Base-by-base conservation (phyloP, 1,139 yeast genomes). In the Yamadazyma atmosphaerica region DNA sequence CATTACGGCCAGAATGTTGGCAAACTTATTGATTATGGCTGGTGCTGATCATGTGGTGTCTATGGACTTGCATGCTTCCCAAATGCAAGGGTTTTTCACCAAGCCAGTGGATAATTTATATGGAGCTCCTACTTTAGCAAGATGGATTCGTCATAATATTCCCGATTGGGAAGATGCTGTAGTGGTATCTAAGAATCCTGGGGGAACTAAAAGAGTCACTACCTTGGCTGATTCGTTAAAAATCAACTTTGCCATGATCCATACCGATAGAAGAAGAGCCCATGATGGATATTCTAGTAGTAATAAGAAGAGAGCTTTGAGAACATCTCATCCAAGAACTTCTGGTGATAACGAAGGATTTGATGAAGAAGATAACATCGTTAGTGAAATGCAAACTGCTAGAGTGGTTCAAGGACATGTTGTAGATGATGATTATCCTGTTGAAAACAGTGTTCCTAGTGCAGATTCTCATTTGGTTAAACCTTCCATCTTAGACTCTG, bases 41-140 rank as follows among this genome's bases (percentile, higher is more conserved):
- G 99, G 99, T 47, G 98, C 98, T 16, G 98, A 94, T 65, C 99
- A 92, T 67, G 95, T 92, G 46, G 94, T 92, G 30, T 87, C 96
- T 5, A 90, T 92, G 98, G 99, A 92, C 61, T 72, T 92, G 52
- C 98, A 94, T 60, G 98, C 98, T 19, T 83, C 96, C 29, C 99
- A 92, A 65, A 94, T 92, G 98, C 99, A 92, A 70, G 99, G 99
- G 11, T 92, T 94, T 59, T 92, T 92, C 70, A 81, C 95, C 31
- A 89, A 89, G 56, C 98, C 99, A 0, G 98, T 92, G 21, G 99
- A 92, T 63, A 92, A 92, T 61, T 70, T 92, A 46, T 89, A 87
- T 56, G 98, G 97, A 19, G 97, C 96, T 3, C 98, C 98, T 34
- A 88, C 96, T 33, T 76, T 94, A 50, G 98, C 96, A 17, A 81